phyloP scores from a whole-genome alignment of 305 asterid genomes.

The Solanum hybrid region DNA sequence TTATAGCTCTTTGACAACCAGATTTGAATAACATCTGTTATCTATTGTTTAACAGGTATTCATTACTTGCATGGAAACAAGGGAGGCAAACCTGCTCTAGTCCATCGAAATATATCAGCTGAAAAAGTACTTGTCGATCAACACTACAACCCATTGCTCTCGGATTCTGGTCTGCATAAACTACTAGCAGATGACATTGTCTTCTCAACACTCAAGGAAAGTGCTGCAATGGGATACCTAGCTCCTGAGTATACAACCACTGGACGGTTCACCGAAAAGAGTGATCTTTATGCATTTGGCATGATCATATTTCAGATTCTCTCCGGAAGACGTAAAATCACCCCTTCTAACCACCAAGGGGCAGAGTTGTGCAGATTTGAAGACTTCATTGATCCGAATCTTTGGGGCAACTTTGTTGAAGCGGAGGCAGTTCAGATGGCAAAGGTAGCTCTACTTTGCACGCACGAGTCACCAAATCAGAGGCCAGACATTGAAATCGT shows the following conservation, averaged over 20 bases:
- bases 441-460: constrained; percentile 80
- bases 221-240: constrained; percentile 97
- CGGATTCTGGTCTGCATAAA: constrained; percentile 78
- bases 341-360: constrained; percentile 62
- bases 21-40: neutral
- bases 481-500: constrained; percentile 61
- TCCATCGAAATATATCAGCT: constrained; percentile 83
- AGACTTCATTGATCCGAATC: constrained; percentile 58
- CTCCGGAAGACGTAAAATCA: constrained; percentile 66
- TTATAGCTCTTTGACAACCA: neutral
- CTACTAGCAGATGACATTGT: constrained; percentile 81
- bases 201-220: constrained; percentile 75
- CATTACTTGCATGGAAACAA: constrained; percentile 64
- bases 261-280: constrained; percentile 83
- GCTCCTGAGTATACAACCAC: constrained; percentile 96
- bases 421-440: constrained; percentile 73
- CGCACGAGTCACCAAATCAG: constrained; percentile 51
- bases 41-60: constrained; percentile 37
- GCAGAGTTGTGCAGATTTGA: constrained; percentile 66
- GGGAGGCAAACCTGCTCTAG: constrained; percentile 46
- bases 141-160: constrained; percentile 67
- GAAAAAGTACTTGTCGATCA: constrained; percentile 82
- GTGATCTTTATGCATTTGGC: constrained; percentile 88
- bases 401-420: constrained; percentile 62
- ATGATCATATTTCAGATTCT: constrained; percentile 88